These are phyloP conservation scores for Metschnikowia similis DNA, from an alignment of 805 yeast species.

Conservation along the genomic window DNA sequence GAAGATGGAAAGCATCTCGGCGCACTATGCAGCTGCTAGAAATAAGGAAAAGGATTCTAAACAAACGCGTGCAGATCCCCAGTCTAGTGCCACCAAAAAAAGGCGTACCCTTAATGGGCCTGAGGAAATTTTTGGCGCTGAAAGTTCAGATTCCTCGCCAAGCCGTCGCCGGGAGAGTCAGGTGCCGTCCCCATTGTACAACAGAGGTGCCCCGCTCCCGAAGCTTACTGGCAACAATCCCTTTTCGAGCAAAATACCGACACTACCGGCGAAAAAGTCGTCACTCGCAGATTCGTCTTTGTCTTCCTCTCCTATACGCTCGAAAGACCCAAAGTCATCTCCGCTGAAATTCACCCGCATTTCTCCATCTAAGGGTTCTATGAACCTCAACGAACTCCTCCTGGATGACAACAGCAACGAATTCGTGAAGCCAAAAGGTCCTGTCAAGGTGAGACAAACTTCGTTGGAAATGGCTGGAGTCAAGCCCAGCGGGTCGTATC, in stretches of 20 bases:
- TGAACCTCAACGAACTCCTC: constrained; percentile 32
- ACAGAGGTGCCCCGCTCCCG: constrained; percentile 1
- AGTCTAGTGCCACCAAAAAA: constrained; percentile 29
- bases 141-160: constrained; percentile 15
- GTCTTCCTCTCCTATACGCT: neutral
- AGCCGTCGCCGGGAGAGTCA: constrained; percentile 6
- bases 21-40: constrained; percentile 44
- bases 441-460: constrained; percentile 23
- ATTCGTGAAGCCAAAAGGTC: constrained; percentile 23
- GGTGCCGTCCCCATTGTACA: neutral
- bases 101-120: constrained; percentile 39
- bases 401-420: constrained; percentile 16
- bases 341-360: constrained; percentile 19
- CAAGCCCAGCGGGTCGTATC: neutral
- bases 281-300: neutral
- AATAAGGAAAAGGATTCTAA: constrained; percentile 38
- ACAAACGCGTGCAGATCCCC: constrained; percentile 3
- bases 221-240: constrained; percentile 4
- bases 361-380: constrained; percentile 39
- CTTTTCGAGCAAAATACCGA: constrained; percentile 5
- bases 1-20: constrained; percentile 46
- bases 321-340: constrained; percentile 5
- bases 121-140: constrained; percentile 27
- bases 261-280: constrained; percentile 1
- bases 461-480: constrained; percentile 38